Evolutionary conservation across 1,284 basidiomycete species (phyloP), one percentile per base, ranked within the genome.

Genomic region (Xerocomus nothofagi): DNA sequence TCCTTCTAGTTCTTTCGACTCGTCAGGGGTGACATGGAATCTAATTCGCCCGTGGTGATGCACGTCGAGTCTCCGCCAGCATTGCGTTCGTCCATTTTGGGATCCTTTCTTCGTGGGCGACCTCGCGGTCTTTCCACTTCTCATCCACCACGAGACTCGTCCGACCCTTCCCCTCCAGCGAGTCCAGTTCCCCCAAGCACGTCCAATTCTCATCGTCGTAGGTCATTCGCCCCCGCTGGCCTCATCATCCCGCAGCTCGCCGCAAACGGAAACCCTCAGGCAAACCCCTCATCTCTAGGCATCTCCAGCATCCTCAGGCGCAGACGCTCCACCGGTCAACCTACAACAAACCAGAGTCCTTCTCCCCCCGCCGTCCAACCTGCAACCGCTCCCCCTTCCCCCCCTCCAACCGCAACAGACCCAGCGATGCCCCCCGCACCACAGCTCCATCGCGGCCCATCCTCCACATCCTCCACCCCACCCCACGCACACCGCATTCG

Each of bases 401-500:
- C 61, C 1, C 50, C 59, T 6, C 44, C 54, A 24, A 12, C 56
- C 7, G 18, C 24, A 10, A 10, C 42, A 6, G 26, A 47, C 2
- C 12, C 39, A 11, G 21, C 38, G 9, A 63, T 63, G 64, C 61
- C 64, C 2, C 55, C 54, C 57, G 33, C 65, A 2, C 51, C 58
- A 12, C 65, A 60, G 11, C 51, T 59, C 30, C 48, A 66, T 42
- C 62, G 59, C 11, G 62, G 53, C 27, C 47, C 44, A 2, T 62
- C 62, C 18, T 55, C 66, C n/a, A 11, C 59, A 11, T 61, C 65
- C 0, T 33, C 53, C 0, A 37, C 39, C 20, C 61, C 51, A n/a
- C 38, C 33, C 34, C 55, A 56, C 6, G 12, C 63, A 4, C 81
- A 84, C 57, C 82, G 84, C 54, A 84, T 88, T 59, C 88, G 95